Conservation (phyloP, 768 basidiomycete genomes). For the Tulasnella sp. region DNA sequence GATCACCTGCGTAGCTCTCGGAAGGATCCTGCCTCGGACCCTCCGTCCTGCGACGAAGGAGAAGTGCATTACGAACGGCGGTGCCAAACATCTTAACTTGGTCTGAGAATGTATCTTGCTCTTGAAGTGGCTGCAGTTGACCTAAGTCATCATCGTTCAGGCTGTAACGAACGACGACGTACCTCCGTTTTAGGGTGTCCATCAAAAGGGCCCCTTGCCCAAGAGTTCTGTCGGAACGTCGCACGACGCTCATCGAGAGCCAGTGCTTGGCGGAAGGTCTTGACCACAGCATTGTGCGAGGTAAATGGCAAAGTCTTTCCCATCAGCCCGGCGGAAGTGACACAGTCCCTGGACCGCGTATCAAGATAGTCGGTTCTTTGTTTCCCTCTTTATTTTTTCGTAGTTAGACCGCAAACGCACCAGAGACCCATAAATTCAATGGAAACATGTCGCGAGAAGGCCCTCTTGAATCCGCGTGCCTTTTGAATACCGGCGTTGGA, state of each 20-base stretch:
- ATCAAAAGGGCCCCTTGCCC: not conserved
- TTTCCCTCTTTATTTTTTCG: not conserved
- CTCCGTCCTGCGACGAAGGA: not conserved
- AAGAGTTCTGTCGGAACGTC: conserved; percentile 21
- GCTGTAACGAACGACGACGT: not conserved
- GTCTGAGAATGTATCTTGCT: not conserved
- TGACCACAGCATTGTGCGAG: conserved; percentile 33
- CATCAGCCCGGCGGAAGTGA: conserved; percentile 38
- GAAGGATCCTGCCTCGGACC: not conserved
- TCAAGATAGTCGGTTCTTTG: not conserved
- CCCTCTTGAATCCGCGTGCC: conserved; percentile 38
- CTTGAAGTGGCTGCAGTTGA: not conserved
- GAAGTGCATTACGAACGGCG: not conserved
- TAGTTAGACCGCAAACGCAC: not conserved
- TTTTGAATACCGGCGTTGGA: conserved; percentile 23
- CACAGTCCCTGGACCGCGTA: conserved; percentile 37
- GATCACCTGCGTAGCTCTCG: not conserved
- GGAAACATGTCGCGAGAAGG: conserved; percentile 37
- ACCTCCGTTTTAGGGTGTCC: not conserved
- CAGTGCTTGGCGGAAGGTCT: conserved; percentile 38
- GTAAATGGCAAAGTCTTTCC: conserved; percentile 39
- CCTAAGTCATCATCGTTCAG: not conserved
- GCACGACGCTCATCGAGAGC: conserved; percentile 34
- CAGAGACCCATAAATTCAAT: conserved; percentile 40
- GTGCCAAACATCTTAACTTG: not conserved